phyloP scores from a whole-genome alignment of 2,329 filamentous ascomycete genomes.

The Ophiostoma novo-ulmi region DNA sequence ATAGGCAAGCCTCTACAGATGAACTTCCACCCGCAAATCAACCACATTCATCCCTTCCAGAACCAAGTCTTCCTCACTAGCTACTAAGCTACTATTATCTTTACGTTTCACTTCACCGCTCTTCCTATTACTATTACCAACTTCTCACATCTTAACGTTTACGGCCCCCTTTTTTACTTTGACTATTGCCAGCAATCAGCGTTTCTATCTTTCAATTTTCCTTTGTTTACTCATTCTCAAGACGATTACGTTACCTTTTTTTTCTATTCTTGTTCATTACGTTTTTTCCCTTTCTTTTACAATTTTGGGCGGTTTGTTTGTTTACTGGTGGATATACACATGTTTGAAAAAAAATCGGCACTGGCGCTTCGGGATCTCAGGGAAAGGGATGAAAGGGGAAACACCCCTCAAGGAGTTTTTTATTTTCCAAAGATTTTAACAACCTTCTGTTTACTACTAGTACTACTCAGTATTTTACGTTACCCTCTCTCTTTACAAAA shows the following conservation, averaged over 20 bases:
- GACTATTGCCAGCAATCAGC: constrained; percentile 5
- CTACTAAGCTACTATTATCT: background rate
- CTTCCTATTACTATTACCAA: background rate
- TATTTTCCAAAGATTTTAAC: background rate
- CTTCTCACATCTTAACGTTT: constrained; percentile 10
- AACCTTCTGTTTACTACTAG: background rate
- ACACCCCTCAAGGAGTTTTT: background rate
- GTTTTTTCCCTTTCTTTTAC: constrained; percentile 12
- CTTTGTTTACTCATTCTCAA: background rate
- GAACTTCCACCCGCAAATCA: constrained; percentile 19
- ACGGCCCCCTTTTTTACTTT: constrained; percentile 1
- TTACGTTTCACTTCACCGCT: background rate
- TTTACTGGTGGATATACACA: constrained; percentile 14
- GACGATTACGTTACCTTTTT: constrained; percentile 16
- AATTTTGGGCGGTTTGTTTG: background rate
- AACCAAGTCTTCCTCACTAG: constrained; percentile 8
- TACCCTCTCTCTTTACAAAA: constrained; percentile 5
- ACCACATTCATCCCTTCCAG: constrained; percentile 19
- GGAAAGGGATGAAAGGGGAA: constrained; percentile 9
- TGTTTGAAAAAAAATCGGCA: constrained; percentile 12
- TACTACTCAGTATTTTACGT: background rate
- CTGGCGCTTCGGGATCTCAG: background rate
- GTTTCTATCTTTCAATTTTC: background rate
- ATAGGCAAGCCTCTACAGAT: constrained; percentile 13
- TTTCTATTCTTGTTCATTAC: constrained; percentile 10